Conservation (phyloP, 495 filamentous ascomycete species). For the Lasiosphaeria miniovina region DNA sequence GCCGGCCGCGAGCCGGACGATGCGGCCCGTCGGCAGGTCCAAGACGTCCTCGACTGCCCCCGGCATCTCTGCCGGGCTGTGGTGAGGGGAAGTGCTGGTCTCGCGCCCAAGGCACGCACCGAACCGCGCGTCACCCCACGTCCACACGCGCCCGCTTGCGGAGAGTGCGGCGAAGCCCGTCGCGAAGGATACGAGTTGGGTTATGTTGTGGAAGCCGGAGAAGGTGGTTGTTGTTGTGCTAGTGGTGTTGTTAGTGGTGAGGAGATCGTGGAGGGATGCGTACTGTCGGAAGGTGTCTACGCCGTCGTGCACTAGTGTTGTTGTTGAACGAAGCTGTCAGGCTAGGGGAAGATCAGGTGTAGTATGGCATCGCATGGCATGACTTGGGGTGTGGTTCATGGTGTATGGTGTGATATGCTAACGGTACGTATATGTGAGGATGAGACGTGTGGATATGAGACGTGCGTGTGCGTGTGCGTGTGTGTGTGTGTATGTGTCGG, state of each 20-base stretch:
- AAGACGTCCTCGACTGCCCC: conserved; percentile 44
- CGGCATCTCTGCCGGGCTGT: conserved; percentile 43
- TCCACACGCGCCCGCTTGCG: conserved; percentile 48
- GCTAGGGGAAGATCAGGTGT: not conserved
- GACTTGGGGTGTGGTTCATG: too few relatives aligned
- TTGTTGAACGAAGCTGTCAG: not conserved
- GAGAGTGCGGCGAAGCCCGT: conserved; percentile 53
- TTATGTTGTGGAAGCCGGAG: conserved; percentile 22
- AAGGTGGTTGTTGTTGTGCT: conserved; percentile 16
- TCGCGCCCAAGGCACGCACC: conserved; percentile 47
- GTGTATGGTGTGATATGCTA: too few relatives aligned
- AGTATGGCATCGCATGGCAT: too few relatives aligned
- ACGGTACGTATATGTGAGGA: too few relatives aligned
- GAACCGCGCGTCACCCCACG: conserved; percentile 60
- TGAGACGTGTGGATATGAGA: too few relatives aligned
- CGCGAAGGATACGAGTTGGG: conserved; percentile 49
- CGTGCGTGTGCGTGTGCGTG: too few relatives aligned
- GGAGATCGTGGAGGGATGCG: conserved; percentile 18
- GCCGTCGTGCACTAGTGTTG: conserved; percentile 20
- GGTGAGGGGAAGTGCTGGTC: conserved; percentile 12
- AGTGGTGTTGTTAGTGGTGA: not conserved
- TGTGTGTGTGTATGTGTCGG: too few relatives aligned
- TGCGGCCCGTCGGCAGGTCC: conserved; percentile 47
- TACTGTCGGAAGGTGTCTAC: conserved; percentile 25
- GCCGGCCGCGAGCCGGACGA: conserved; percentile 52